A percentile compares a stretch with the other conserved stretches of the same genome.
These are phyloP conservation scores for Boehmeria nivea DNA, from an alignment of 306 rosid genomes.

Conservation along the genomic window DNA sequence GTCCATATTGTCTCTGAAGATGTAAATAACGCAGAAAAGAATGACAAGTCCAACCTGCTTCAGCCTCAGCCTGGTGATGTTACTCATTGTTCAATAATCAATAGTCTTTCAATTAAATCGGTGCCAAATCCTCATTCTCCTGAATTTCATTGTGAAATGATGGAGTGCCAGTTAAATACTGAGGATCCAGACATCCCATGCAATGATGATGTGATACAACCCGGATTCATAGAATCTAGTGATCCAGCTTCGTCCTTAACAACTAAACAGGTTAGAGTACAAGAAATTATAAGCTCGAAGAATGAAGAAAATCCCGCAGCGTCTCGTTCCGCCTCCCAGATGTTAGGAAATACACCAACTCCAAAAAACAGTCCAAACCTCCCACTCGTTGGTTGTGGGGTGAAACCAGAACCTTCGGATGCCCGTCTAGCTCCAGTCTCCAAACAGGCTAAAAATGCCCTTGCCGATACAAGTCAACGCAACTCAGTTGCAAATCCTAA, in stretches of 20 bases:
- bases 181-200: constrained; percentile 65
- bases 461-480: constrained; percentile 32
- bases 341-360: constrained; percentile 17
- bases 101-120: constrained; percentile 18
- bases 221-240: constrained; percentile 24
- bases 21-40: constrained; percentile 19
- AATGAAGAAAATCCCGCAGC: constrained; percentile 33
- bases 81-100: constrained; percentile 33
- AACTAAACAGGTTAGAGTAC: constrained; percentile 23
- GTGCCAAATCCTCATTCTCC: constrained; percentile 18
- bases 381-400: constrained; percentile 28
- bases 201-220: constrained; percentile 29
- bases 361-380: constrained; percentile 25
- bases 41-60: constrained; percentile 18
- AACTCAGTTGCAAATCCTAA: constrained; percentile 34
- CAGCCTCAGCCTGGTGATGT: constrained; percentile 20
- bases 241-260: constrained; percentile 19
- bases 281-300: constrained; percentile 26
- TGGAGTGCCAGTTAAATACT: constrained; percentile 45
- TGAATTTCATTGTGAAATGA: constrained; percentile 19
- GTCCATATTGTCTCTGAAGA: constrained; percentile 18
- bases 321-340: constrained; percentile 22
- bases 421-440: constrained; percentile 31
- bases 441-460: constrained; percentile 41
- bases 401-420: constrained; percentile 29